These are phyloP conservation scores for Eucalyptus marginata DNA, from an alignment of 345 rosid genomes.

Conservation along the genomic window DNA sequence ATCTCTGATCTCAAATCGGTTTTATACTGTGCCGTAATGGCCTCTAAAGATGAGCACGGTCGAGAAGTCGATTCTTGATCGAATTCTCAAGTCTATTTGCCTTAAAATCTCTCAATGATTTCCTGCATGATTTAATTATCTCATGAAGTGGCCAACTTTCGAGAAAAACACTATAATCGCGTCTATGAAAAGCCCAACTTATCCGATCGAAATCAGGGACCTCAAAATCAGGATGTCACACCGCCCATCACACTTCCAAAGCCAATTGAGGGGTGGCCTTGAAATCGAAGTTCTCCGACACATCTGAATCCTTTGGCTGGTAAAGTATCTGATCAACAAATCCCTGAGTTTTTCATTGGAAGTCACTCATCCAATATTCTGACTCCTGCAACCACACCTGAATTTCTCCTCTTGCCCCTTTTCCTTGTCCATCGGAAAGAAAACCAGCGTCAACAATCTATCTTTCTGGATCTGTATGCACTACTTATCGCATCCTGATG, in stretches of 20 bases:
- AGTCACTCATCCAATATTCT: constrained; percentile 14
- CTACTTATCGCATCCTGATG: constrained; percentile 35
- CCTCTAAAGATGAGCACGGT: too few relatives aligned
- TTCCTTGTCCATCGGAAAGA: constrained; percentile 2
- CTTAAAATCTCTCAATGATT: too few relatives aligned
- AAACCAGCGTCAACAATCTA: constrained; percentile 33
- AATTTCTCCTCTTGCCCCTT: background rate
- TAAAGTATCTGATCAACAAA: constrained; percentile 9
- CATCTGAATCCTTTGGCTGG: constrained; percentile 8
- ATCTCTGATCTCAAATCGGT: too few relatives aligned
- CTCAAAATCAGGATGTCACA: too few relatives aligned
- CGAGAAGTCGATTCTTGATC: too few relatives aligned
- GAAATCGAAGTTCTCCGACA: constrained; percentile 2
- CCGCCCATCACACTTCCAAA: background rate
- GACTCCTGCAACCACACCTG: background rate
- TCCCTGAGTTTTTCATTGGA: background rate
- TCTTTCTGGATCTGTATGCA: constrained; percentile 37
- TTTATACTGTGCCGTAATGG: too few relatives aligned
- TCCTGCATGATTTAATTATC: too few relatives aligned
- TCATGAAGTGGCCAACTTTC: too few relatives aligned
- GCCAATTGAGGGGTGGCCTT: background rate
- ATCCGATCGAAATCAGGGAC: too few relatives aligned
- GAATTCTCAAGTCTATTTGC: too few relatives aligned
- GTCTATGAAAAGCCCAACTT: too few relatives aligned
- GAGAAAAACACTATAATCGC: too few relatives aligned